Evolutionary conservation across 106 monocot species (phyloP), one percentile per base, ranked within the genome.

Genomic region (Triglochin maritima): DNA sequence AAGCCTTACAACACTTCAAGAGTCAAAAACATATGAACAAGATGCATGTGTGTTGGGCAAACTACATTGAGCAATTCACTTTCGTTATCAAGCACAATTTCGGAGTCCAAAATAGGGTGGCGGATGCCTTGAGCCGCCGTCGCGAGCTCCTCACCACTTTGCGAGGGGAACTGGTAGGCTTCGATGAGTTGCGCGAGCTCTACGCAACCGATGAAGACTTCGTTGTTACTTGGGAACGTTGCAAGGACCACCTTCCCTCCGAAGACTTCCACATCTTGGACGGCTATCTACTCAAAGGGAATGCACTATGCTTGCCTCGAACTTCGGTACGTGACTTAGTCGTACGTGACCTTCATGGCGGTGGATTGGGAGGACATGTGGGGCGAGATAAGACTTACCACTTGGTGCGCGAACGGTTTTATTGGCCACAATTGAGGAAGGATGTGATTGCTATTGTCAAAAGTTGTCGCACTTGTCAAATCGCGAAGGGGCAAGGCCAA

Each of bases 271-370:
- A 63, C 44, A 41, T 63, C 45, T 6, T 4, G 4, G 7, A 8
- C 41, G 14, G 63, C 17, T 46, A 41, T 13, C 63, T 41, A 4
- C 45, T 63, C 14, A 4, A 46, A 8, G 63, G 63, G 17, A 46
- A 63, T 43, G 7, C 6, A 10, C 67, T 67, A 6, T 67, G 52
- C 7, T 29, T 67, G 7, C 52, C 53, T 6, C 7, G 67, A 4
- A 8, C 3, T 7, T 67, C 67, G 2, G 13, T 67, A 8, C 3
- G 41, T 4, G 69, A 69, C 7, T 3, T 50, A 17, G 7, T 72
- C 3, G 51, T 72, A 13, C 46, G 72, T 10, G 72, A 72, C 16
- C 6, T 72, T 3, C 62, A 72, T 62, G 72, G 17, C 5, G 62
- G 72, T 5, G 72, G 62, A 41, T 52, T 72, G 2, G n/a, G 2